Base-by-base conservation (phyloP, 768 basidiomycete species). In the Lactarius psammicola region DNA sequence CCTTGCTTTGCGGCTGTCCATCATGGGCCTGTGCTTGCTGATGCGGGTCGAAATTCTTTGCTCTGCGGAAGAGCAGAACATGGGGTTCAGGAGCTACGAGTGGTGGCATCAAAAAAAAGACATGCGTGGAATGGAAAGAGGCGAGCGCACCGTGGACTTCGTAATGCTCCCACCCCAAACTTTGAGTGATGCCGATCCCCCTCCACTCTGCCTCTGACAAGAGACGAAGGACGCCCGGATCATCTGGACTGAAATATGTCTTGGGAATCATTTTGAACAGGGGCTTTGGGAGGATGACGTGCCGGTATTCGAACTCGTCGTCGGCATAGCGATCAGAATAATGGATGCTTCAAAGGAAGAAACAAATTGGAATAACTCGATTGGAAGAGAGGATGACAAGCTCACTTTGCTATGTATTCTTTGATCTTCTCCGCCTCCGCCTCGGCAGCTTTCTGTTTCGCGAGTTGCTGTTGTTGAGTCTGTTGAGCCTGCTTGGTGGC, bases 101-200 rank as follows among this genome's bases (percentile, higher is more conserved):
- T 36, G 30, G 51, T 23, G 62, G 53, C 30, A 60, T 60, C 42
- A 58, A 51, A 51, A 56, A n/a, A 60, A 34, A 60, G 20, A 23
- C 31, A 55, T 62, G 57, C 55, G n/a, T 58, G 56, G 61, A 20
- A 60, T 44, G 38, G 33, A 30, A 30, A 56, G 59, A 58, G 17
- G 53, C 20, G 18, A n/a, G 42, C 68, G 36, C 68, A 89, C 94
- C 92, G 72, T 98, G 95, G n/a, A 95, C 92, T 80, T 95, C 95
- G 72, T 95, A 98, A 72, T 97, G 95, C 73, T 93, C 91, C 95
- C 95, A 98, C 4, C 95, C 95, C 28, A 96, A 80, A 76, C 92
- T 95, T 78, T 99, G 96, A 49, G 90, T 91, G 68, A 98, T 96
- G 10, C 96, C 96, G 63, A 99, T 94, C 0, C 92, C 91, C 75